Evolutionary conservation across 192 early-diverging fungal species (phyloP).

Genomic region (Dissophora ornata): DNA sequence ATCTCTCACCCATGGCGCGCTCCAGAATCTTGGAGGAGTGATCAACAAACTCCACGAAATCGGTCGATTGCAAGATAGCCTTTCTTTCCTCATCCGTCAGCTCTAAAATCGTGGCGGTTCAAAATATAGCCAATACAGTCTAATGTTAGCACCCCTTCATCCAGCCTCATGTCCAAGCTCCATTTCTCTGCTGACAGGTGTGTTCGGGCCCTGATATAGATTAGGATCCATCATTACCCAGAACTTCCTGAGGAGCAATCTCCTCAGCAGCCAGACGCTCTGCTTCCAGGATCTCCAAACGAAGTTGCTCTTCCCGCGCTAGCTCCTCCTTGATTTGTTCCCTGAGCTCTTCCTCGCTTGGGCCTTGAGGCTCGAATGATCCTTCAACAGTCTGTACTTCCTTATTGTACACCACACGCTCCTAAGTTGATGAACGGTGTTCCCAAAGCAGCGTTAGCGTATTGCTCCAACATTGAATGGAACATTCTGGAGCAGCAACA

Average conservation of each 20-base stretch:
- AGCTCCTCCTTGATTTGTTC: conserved; percentile 74
- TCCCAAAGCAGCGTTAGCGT: no score
- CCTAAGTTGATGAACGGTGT: conserved; percentile 54
- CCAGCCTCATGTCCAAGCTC: no score
- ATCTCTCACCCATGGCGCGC: conserved; percentile 86
- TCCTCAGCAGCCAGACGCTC: conserved; percentile 55
- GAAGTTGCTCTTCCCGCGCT: conserved; percentile 65
- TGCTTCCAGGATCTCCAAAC: conserved; percentile 58
- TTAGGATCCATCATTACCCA: no score
- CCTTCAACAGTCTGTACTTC: conserved; percentile 80
- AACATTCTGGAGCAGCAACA: no score
- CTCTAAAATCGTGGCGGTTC: conserved; percentile 62
- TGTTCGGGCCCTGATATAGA: no score
- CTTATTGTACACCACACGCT: conserved; percentile 90
- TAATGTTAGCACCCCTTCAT: neutral
- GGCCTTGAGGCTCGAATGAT: conserved; percentile 62
- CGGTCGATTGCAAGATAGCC: conserved; percentile 76
- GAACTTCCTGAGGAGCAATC: conserved; percentile 48
- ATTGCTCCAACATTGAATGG: no score
- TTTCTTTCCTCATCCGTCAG: conserved; percentile 89
- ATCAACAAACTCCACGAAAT: conserved; percentile 91
- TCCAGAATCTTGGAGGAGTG: conserved; percentile 89
- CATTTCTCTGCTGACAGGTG: no score
- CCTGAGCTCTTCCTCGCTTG: conserved; percentile 62
- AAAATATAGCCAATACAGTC: no score